Evolutionary conservation across 768 basidiomycete genomes (phyloP), one percentile per base, ranked within the genome.

Genomic region (Calocybe gangraenosa): DNA sequence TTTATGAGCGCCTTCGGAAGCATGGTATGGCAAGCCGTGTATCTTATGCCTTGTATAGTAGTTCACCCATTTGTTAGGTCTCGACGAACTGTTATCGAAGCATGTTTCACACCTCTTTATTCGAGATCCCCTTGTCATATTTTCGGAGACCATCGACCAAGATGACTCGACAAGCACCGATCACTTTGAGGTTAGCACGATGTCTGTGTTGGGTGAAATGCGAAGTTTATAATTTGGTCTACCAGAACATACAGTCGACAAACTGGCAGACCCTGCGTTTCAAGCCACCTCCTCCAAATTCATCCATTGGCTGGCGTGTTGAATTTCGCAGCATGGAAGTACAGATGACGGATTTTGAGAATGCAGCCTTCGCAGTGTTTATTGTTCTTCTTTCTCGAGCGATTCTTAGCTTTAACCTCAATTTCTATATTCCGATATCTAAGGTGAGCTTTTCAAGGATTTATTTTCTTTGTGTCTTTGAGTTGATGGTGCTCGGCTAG

Each of bases 311-410:
- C 23, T 99, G 96, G 96, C 77, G 96, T 32, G 95, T 98, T 3
- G 96, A 99, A 63, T 99, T 99, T 67, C 76, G 96, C 46, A 92
- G 89, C 62, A 98, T 98, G 96, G 96, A 99, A 63, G 93, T 98
- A 2, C 96, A 98, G 59, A 79, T 97, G 61, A 98, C 96, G 7
- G 96, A 99, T 67, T 99, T 93, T 58, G 96, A 98, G 70, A 99
- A 99, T 61, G 96, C 96, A 1, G 93, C 96, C 5, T 97, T 92
- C 63, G 82, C 92, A 25, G 80, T 97, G 35, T 98, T 99, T 66
- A 78, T 95, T 40, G 94, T 98, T 11, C 79, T 99, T 21, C 74
- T 99, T 7, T 95, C 96, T 3, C 78, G 96, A 32, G 94, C 93
- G 1, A 96, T 99, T 52, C 74, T 99, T 46, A 82, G 75, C 56